Conservation (phyloP, 805 yeast species). For the Debaryomyces castellii region DNA sequence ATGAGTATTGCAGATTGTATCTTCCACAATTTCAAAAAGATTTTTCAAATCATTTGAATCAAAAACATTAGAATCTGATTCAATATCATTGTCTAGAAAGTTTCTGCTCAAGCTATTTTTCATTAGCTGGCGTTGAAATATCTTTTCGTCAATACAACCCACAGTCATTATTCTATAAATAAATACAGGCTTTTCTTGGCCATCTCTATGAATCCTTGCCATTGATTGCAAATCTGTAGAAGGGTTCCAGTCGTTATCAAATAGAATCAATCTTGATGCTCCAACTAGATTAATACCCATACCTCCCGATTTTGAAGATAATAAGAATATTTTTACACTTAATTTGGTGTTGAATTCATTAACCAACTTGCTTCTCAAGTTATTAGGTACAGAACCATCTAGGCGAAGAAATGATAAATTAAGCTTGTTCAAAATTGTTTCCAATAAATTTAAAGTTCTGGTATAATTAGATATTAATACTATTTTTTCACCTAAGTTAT, state of each 20-base stretch:
- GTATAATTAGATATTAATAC: constrained; percentile 89
- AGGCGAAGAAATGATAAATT: constrained; percentile 58
- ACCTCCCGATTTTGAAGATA: constrained; percentile 93
- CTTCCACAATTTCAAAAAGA: constrained; percentile 58
- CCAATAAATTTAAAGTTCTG: constrained; percentile 77
- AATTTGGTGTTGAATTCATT: constrained; percentile 58
- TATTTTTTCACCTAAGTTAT: constrained; percentile 58
- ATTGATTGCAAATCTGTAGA: constrained; percentile 89
- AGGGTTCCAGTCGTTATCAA: constrained; percentile 98
- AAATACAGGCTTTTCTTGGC: constrained; percentile 75
- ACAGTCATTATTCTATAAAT: constrained; percentile 83
- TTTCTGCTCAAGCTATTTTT: constrained; percentile 77
- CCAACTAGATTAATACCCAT: constrained; percentile 88
- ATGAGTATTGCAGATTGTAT: constrained; percentile 68
- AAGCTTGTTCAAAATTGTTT: constrained; percentile 49
- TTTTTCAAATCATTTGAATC: constrained; percentile 68
- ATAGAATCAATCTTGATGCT: constrained; percentile 78
- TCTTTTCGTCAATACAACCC: constrained; percentile 93
- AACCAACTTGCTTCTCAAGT: constrained; percentile 64
- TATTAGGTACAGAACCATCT: constrained; percentile 82
- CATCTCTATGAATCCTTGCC: constrained; percentile 95
- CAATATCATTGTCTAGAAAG: constrained; percentile 46
- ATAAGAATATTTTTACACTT: constrained; percentile 59
- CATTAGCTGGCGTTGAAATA: constrained; percentile 86
- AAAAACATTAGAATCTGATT: constrained; percentile 64